Base-by-base conservation (phyloP, 2,329 filamentous ascomycete species). In the Aureobasidium sp. region DNA sequence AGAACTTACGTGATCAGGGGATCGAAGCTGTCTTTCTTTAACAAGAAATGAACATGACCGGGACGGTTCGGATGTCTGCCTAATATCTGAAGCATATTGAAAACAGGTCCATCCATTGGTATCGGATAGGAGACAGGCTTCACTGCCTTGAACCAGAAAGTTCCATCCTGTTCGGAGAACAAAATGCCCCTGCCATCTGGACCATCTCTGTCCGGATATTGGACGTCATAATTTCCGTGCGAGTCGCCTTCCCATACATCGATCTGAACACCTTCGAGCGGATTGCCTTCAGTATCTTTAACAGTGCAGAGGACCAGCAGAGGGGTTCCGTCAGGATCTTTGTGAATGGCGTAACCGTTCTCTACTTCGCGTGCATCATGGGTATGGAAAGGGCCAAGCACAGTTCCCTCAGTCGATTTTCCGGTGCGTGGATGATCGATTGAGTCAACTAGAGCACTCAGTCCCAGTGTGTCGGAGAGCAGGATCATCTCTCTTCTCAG, bases 401-500 rank as follows among this genome's bases (percentile, higher is more conserved):
- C 69, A 3, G 70, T 68, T 5, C 67, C 67, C 43, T 71, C 70
- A 6, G 70, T 71, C 17, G 62, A 64, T 26, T 59, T 46, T 41
- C 15, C 66, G 60, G 15, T 63, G 47, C 34, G 66, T 57, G 44
- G 65, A 55, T 51, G 66, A 32, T 69, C 67, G 24, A 72, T 68
- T 8, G 67, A 63, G 29, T 71, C 70, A 4, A 71, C 70, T 8
- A 71, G 64, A 34, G 65, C 64, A 15, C 67, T 70, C n/a, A 72
- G 37, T 1, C 70, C 70, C 7, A 72, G 55, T 1, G 63, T 63
- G 34, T 65, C 64, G 0, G 64, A 65, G 1, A 65, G 56, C n/a
- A 65, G 20, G 12, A 65, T 63, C 47, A 65, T 61, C 27, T 65
- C 84, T 73, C 89, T 86, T 66, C 88, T 82, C 56, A 88, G 84